Evolutionary conservation across 139 green algal genomes (phyloP).

Genomic region (Chlorella sp.): DNA sequence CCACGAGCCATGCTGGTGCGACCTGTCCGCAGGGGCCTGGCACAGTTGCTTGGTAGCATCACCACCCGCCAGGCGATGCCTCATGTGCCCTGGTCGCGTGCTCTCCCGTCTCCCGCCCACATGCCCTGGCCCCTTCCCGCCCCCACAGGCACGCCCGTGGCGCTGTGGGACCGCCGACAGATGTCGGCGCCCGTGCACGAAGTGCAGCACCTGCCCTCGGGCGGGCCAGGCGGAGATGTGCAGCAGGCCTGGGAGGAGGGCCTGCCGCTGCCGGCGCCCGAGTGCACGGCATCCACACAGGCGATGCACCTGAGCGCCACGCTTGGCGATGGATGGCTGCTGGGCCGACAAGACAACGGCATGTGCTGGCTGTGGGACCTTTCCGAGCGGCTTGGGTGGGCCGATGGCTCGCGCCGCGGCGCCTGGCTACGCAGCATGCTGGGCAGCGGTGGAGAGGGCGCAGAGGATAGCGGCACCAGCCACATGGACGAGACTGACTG

Average conservation of each 20-base stretch:
- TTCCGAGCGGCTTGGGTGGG: conserved; percentile 39
- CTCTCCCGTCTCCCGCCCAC: too few species aligned
- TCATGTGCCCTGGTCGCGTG: too few species aligned
- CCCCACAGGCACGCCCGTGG: conserved; percentile 32
- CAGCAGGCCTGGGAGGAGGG: not conserved
- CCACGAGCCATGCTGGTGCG: conserved; percentile 46
- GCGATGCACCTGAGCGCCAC: conserved; percentile 15
- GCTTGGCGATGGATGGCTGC: not conserved
- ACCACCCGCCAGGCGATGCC: too few species aligned
- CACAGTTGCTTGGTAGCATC: too few species aligned
- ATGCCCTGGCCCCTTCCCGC: too few species aligned
- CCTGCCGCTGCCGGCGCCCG: conserved; percentile 2
- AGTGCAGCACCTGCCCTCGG: not conserved
- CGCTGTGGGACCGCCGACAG: conserved; percentile 38
- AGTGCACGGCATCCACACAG: not conserved
- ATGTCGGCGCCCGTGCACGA: conserved; percentile 28
- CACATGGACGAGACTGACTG: conserved; percentile 6
- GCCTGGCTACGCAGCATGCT: not conserved
- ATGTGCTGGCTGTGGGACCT: conserved; percentile 49
- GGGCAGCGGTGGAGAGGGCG: not conserved
- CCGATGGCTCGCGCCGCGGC: conserved; percentile 24
- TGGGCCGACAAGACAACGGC: conserved; percentile 43
- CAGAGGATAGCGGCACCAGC: not conserved
- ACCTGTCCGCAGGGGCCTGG: too few species aligned
- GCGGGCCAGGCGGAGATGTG: not conserved